Percentiles rank a stretch among this genome's conserved stretches.
Evolutionary conservation across 2,329 filamentous ascomycete species (phyloP).

Genomic region (Fusarium sp.): DNA sequence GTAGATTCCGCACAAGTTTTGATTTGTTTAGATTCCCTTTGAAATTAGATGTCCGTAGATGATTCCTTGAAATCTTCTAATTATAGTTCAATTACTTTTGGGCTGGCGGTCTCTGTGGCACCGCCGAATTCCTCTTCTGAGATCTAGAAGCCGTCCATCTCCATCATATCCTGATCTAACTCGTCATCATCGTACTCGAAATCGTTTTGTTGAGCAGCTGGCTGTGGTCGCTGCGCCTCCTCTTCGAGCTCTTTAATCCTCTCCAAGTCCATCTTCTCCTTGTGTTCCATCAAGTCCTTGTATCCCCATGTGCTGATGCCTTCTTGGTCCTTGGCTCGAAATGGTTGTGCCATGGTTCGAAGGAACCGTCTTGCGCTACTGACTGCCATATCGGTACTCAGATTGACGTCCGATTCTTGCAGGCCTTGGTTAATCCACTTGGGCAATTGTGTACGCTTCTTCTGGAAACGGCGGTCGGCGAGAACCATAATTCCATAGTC

Average conservation of each 20-base stretch:
- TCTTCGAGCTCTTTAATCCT: conserved; percentile 71
- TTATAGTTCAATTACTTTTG: conserved; percentile 18
- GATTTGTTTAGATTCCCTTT: conserved; percentile 9
- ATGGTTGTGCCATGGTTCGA: conserved; percentile 90
- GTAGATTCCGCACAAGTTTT: background rate
- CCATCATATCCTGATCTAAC: conserved; percentile 67
- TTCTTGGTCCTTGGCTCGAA: conserved; percentile 83
- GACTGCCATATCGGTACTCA: conserved; percentile 96
- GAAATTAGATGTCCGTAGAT: background rate
- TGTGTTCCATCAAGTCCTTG: conserved; percentile 79
- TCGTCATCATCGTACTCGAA: conserved; percentile 66
- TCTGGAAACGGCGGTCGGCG: conserved; percentile 91
- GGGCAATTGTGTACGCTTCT: conserved; percentile 88
- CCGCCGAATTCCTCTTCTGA: background rate
- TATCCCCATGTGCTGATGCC: conserved; percentile 93
- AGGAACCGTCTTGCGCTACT: conserved; percentile 90
- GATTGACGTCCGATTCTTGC: conserved; percentile 84
- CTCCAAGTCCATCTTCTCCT: conserved; percentile 78
- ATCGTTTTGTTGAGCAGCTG: conserved; percentile 49
- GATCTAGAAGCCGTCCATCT: conserved; percentile 54
- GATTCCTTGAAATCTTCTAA: conserved; percentile 2
- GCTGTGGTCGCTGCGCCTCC: conserved; percentile 43
- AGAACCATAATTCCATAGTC: conserved; percentile 99
- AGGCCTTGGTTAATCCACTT: conserved; percentile 97
- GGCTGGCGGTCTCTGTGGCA: background rate